Evolutionary conservation across 2,329 filamentous ascomycete species (phyloP).

Genomic region (Emmonsia crescens): DNA sequence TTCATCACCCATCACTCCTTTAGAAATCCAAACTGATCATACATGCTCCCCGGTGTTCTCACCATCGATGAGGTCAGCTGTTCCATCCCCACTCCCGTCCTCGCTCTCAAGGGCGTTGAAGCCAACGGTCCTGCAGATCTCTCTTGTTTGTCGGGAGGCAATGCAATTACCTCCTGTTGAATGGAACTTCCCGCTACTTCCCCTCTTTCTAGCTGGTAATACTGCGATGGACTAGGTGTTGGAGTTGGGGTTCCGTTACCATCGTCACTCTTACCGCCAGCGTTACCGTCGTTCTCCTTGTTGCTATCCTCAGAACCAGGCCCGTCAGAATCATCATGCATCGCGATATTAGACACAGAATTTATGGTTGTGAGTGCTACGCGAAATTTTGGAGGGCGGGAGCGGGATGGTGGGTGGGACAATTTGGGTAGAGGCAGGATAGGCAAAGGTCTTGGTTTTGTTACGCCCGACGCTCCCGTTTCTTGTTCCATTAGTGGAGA

Average conservation of each 20-base stretch:
- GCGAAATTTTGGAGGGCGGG: not conserved
- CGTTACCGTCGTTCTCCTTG: not conserved
- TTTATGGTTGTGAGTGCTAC: not conserved
- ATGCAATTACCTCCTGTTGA: not conserved
- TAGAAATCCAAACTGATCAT: slow-evolving; percentile 6
- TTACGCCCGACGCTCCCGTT: not conserved
- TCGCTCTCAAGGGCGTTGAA: slow-evolving; percentile 4
- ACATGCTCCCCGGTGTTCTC: slow-evolving; percentile 6
- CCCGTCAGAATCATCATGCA: not conserved
- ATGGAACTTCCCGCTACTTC: no score
- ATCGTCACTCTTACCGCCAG: not conserved
- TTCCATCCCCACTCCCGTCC: slow-evolving; percentile 10
- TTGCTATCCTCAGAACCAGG: not conserved
- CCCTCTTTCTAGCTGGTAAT: not conserved
- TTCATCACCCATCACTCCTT: slow-evolving; percentile 2
- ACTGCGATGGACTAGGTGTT: not conserved
- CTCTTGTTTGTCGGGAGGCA: not conserved
- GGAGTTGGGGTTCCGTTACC: not conserved
- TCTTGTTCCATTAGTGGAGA: not conserved
- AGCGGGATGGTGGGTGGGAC: not conserved
- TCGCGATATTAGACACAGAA: slow-evolving; percentile 1
- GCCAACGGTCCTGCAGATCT: not conserved
- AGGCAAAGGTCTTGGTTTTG: not conserved
- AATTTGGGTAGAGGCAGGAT: not conserved
- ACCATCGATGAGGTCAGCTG: not conserved